Conservation (phyloP, 2,329 filamentous ascomycete genomes). For the Penicillium hordei region DNA sequence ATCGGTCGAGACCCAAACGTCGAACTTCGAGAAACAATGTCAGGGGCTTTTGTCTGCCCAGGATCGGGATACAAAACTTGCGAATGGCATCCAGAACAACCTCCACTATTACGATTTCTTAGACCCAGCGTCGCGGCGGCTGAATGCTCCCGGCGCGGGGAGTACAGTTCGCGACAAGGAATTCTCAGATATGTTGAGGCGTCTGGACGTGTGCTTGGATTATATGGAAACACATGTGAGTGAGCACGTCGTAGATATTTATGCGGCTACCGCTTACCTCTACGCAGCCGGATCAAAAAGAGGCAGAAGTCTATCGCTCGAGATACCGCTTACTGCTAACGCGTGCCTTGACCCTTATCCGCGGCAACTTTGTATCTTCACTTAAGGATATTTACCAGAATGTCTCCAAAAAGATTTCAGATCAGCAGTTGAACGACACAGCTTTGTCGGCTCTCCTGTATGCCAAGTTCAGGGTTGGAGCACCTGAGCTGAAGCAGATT, state of each 20-base stretch:
- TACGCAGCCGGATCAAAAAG: conserved; percentile 72
- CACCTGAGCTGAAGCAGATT: conserved; percentile 64
- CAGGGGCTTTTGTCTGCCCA: conserved; percentile 84
- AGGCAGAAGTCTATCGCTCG: conserved; percentile 82
- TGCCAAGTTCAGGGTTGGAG: conserved; percentile 68
- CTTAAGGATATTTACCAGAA: conserved; percentile 62
- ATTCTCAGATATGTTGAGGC: conserved; percentile 83
- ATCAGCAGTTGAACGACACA: conserved; percentile 68
- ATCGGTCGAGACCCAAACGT: conserved; percentile 83
- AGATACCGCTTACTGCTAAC: conserved; percentile 81
- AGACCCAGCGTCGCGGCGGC: conserved; percentile 80
- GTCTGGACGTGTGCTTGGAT: conserved; percentile 83
- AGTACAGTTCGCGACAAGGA: conserved; percentile 79
- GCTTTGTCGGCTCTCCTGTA: conserved; percentile 70
- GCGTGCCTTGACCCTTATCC: conserved; percentile 64
- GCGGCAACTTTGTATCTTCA: conserved; percentile 65
- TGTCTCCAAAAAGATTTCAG: conserved; percentile 62
- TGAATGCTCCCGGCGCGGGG: conserved; percentile 88
- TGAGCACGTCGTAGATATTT: neutral
- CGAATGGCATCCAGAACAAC: conserved; percentile 82
- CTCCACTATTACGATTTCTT: conserved; percentile 94
- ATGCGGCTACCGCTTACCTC: conserved; percentile 11
- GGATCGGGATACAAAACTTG: conserved; percentile 71
- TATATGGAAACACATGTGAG: conserved; percentile 87
- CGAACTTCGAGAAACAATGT: conserved; percentile 89